Percentiles rank a stretch among this genome's conserved stretches.
Evolutionary conservation across 345 rosid genomes (phyloP).

Genomic region (Trapa bicornis): DNA sequence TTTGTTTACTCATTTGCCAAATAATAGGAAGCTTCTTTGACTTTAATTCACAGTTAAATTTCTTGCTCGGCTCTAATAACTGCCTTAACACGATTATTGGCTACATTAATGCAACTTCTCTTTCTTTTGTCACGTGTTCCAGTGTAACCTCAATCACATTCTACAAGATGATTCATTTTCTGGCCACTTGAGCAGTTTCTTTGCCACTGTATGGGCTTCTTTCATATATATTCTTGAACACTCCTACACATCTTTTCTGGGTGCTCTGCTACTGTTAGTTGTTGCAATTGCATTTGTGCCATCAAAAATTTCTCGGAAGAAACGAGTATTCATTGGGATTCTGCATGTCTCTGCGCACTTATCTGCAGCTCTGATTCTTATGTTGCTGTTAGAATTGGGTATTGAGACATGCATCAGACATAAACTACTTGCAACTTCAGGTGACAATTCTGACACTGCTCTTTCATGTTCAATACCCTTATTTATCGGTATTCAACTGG

Average conservation of each 20-base stretch:
- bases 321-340: constrained; percentile 56
- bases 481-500: not conserved
- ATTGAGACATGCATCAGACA: constrained; percentile 83
- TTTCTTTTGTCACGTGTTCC: constrained; percentile 15
- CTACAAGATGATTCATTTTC: constrained; percentile 80
- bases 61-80: not conserved
- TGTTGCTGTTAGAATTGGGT: constrained; percentile 90
- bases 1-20: no score
- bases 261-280: constrained; percentile 52
- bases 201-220: constrained; percentile 62
- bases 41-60: no score
- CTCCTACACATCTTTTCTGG: constrained; percentile 72
- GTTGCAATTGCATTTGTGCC: constrained; percentile 72
- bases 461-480: not conserved
- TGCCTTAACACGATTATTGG: not conserved
- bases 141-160: constrained; percentile 90
- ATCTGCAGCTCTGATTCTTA: constrained; percentile 77
- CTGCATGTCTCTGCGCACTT: constrained; percentile 89
- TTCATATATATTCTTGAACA: constrained; percentile 57
- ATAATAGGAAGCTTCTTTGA: no score
- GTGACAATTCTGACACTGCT: constrained; percentile 13
- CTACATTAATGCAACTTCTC: not conserved
- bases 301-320: constrained; percentile 72
- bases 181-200: constrained; percentile 77
- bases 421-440: constrained; percentile 88